Evolutionary conservation across 306 rosid species (phyloP), one percentile per base, ranked within the genome.

Genomic region (Vachellia pachyceras): DNA sequence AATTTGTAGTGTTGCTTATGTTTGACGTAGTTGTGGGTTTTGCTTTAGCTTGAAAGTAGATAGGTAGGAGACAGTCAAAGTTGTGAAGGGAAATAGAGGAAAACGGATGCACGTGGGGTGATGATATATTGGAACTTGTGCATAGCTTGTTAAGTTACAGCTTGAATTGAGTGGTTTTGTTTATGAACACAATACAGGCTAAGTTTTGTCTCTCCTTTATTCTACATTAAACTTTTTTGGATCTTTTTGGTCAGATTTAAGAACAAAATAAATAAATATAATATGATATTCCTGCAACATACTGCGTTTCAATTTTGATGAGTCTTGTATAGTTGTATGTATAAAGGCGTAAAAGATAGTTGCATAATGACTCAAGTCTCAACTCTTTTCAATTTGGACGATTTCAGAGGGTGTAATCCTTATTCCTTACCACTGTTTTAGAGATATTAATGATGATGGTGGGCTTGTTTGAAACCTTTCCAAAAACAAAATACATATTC

Each of bases 61-160:
- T 29, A 11, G 46, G 13, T 5, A 35, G 35, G 5, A 3, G 12
- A 65, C 75, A 36, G 75, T 77, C 20, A 23, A 42, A 77, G 69
- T 11, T 76, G n/a, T 12, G 66, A 36, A 63, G 79, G 82, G 77
- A 3, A n/a, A 77, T 6, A 70, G 65, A 72, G 82, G 41, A 9
- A 60, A 39, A 73, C 91, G 82, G 79, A 80, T 78, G 92, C 85
- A 83, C 66, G 69, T 79, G 83, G 64, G 65, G 17, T 55, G 72
- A n/a, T n/a, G n/a, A 79, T 72, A 20, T 80, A 78, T 91, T 22
- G 92, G 82, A 40, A 88, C 79, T 82, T 79, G 94, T 85, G 94
- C 87, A 76, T 6, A 20, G 83, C 37, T 70, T 75, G 78, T 72
- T 63, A 73, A 45, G 57, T 75, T 57, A 45, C 78, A 74, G 87